Evolutionary conservation across 495 filamentous ascomycete species (phyloP), one percentile per base, ranked within the genome.

Genomic region (Acidomyces sp.): DNA sequence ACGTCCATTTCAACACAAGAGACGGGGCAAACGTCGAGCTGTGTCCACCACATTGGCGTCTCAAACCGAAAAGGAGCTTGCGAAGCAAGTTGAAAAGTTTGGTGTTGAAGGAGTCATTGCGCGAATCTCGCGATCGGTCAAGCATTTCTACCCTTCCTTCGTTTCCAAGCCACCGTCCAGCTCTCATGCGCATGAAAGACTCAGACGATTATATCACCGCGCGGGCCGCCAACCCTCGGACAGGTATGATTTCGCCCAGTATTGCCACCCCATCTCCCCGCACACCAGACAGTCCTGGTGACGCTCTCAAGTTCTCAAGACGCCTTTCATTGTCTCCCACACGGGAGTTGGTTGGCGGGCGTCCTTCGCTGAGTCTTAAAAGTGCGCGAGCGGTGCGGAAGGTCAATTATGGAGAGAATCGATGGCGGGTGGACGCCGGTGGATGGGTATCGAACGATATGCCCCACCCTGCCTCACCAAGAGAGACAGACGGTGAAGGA

Each of bases 191-290:
- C 17, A 54, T 51, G 42, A 44, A 41, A 35, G 51, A 54, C 39
- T 52, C 41, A 13, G 51, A 51, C 19, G 51, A 54, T 48, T 54
- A 54, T 21, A 26, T 54, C 34, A 54, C 51, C 6, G 51, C 51
- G 11, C 51, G 51, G 17, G 41, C 39, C 11, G 42, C 51, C 12
- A 54, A 54, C 22, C 51, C 51, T n/a, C 18, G 42, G 6, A 54
- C 51, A 7, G 51, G 51, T 17, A 9, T 51, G 2, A 44, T 54
- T 22, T 46, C 46, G 9, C 51, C 51, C 9, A 51, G 48, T 23
- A 19, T 43, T 13, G 31, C 33, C 19, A 39, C 22, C 12, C 25
- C 35, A 9, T 34, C 37, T 5, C 24, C 37, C 5, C 18, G 6
- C 4, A 7, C 41, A 9, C 46, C 51, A 12, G 39, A 31, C 10